These are phyloP conservation scores for Lachancea mirantina DNA, from an alignment of 805 yeast species.

Conservation along the genomic window DNA sequence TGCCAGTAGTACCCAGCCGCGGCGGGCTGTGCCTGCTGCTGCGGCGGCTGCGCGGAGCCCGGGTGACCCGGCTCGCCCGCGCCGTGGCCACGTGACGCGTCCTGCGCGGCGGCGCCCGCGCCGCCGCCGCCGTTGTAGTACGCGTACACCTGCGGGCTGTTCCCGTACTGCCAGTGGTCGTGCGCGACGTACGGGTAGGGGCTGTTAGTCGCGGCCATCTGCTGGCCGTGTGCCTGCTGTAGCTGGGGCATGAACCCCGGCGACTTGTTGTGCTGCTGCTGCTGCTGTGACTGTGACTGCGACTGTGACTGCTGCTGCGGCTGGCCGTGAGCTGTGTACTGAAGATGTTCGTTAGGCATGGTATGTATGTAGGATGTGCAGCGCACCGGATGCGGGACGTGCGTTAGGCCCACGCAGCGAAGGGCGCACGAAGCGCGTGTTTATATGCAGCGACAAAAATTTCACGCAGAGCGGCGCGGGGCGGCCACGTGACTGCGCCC, in stretches of 20 bases:
- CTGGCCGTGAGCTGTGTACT: not conserved
- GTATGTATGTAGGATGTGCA: not conserved
- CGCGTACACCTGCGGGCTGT: conserved; percentile 7
- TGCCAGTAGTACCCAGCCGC: conserved; percentile 7
- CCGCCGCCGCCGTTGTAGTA: conserved; percentile 5
- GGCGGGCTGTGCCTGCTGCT: conserved; percentile 3
- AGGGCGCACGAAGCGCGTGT: too few relatives aligned
- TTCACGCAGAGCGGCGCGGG: too few relatives aligned
- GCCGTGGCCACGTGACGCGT: conserved; percentile 1
- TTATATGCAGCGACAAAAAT: too few relatives aligned
- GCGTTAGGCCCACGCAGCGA: too few relatives aligned
- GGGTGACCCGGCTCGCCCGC: conserved; percentile 3
- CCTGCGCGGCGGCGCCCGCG: conserved; percentile 5
- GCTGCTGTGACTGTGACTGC: conserved; percentile 9
- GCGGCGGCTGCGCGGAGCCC: conserved; percentile 2
- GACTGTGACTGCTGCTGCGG: conserved; percentile 4
- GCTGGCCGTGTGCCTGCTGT: conserved; percentile 4
- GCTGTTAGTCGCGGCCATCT: too few relatives aligned
- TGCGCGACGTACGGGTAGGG: conserved; percentile 1
- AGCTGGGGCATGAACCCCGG: not conserved
- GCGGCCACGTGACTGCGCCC: not conserved
- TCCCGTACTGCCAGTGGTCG: conserved; percentile 6
- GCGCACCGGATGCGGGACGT: conserved; percentile 5
- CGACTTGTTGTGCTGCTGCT: conserved; percentile 7
- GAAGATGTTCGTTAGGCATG: not conserved